phyloP scores from a whole-genome alignment of 306 rosid species.

The Cucumis sativus region DNA sequence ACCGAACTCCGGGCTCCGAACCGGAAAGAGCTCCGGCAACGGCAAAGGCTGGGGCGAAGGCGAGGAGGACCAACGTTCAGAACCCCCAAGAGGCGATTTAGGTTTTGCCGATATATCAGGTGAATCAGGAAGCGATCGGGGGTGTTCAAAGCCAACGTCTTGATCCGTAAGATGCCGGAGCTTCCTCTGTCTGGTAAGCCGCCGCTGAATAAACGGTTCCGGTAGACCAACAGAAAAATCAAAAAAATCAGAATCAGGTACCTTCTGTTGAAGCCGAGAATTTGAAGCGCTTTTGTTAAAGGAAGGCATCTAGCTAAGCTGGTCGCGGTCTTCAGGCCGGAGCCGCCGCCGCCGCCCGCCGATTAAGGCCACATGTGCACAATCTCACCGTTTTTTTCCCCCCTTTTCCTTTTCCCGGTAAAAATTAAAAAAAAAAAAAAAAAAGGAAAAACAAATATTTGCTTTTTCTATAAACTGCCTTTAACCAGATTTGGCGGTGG shows the following conservation, averaged over 20 bases:
- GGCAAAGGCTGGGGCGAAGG: conserved; percentile 54
- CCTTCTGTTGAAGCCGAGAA: neutral
- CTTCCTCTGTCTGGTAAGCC: conserved; percentile 58
- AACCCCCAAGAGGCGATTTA: conserved; percentile 9
- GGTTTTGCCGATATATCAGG: conserved; percentile 25
- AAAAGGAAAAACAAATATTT: no score
- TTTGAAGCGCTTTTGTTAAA: conserved; percentile 1
- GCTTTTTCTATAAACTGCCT: neutral
- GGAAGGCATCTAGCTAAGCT: conserved; percentile 4
- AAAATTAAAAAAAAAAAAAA: neutral
- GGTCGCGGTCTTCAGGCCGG: neutral
- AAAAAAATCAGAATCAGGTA: neutral
- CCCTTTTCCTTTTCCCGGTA: neutral
- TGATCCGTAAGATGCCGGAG: conserved; percentile 33
- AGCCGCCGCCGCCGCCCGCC: neutral
- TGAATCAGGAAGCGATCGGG: conserved; percentile 31
- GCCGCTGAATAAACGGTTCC: conserved; percentile 19
- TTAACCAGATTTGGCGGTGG: neutral
- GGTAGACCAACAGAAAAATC: neutral
- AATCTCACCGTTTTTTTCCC: neutral
- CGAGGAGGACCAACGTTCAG: conserved; percentile 32
- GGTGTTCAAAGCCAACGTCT: conserved; percentile 22
- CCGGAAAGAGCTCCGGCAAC: conserved; percentile 33
- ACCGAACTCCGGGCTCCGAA: conserved; percentile 23
- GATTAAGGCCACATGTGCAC: neutral